Base-by-base conservation (phyloP, 176 grass and related monocot species). In the Urochloa ruziziensis region DNA sequence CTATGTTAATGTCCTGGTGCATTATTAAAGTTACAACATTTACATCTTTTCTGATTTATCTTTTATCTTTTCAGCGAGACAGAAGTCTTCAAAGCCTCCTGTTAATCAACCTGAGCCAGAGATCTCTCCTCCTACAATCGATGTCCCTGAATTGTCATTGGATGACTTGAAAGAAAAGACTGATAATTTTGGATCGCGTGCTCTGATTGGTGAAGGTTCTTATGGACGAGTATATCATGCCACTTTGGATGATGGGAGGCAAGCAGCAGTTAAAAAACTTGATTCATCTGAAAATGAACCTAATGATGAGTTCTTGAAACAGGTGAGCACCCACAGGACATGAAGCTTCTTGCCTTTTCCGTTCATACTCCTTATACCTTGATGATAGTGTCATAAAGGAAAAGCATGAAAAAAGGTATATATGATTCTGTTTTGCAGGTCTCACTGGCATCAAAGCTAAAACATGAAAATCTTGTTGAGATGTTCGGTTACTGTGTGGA, bases 141-240 rank as follows among this genome's bases (percentile, higher is more conserved):
- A 91, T 80, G 92, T 91, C 24, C 92, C 92, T 78, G 64, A 83
- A 78, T 78, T 94, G 25, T 82, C 80, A 5, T 86, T 94, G 47
- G 86, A 94, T 66, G 92, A 91, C 37, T 74, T 94, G 62, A 87
- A 82, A 68, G 62, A 88, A 68, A 94, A 89, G 67, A 91, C 92
- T 6, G 80, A 91, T 61, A 91, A 89, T 87, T 94, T 94, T 74
- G 89, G 86, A 52, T 91, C 86, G 1, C 91, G 66, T 74, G 71
- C 92, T 84, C 84, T 94, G 59, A 90, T 91, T 25, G 89, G 92
- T 84, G 92, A 94, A 86, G 92, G 92, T 61, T 94, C 89, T 42
- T 91, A 94, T 29, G 92, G 89, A 81, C 76, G 92, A 82, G 89
- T 94, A 66, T 94, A 94, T 75, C 89, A 88, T 87, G 83, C 89